Evolutionary conservation across 106 monocot genomes (phyloP).

Genomic region (Dioscorea zingiberensis): DNA sequence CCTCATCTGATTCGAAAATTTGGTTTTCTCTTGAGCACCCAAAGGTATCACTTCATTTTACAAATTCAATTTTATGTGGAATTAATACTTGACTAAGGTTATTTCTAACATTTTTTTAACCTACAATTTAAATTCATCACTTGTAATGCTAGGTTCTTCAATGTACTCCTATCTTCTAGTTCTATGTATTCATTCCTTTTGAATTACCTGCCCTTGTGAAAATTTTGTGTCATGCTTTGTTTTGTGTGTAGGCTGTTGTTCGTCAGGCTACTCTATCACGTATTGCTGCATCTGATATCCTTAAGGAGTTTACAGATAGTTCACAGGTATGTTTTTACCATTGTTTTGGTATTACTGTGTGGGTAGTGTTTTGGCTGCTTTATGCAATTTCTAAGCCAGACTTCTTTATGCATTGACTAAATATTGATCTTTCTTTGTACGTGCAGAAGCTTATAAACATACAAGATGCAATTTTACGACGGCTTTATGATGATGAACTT

Average conservation of each 20-base stretch:
- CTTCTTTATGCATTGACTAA: too few relatives aligned
- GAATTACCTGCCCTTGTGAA: too few relatives aligned
- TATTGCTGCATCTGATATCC: conserved; percentile 43
- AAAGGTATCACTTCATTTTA: conserved; percentile 34
- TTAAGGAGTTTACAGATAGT: conserved; percentile 30
- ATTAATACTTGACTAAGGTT: too few relatives aligned
- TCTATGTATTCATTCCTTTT: too few relatives aligned
- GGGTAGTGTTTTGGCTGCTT: too few relatives aligned
- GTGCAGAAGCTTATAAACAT: conserved; percentile 52
- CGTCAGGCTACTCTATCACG: conserved; percentile 54
- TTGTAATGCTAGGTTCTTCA: too few relatives aligned
- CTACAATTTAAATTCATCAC: neutral
- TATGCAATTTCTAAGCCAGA: too few relatives aligned
- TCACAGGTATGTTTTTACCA: conserved; percentile 27
- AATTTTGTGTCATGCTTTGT: conserved; percentile 5
- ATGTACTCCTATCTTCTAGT: too few relatives aligned
- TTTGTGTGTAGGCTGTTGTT: conserved; percentile 41
- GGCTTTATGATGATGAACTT: conserved; percentile 78
- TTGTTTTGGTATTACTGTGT: neutral
- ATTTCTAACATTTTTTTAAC: neutral
- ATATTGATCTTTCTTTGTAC: neutral
- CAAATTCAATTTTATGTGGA: too few relatives aligned
- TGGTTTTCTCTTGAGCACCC: conserved; percentile 91
- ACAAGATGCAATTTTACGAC: conserved; percentile 49
- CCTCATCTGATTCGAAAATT: conserved; percentile 53